These are phyloP conservation scores for Aspergillus sojae DNA, from an alignment of 2,329 filamentous ascomycete genomes.

Conservation along the genomic window DNA sequence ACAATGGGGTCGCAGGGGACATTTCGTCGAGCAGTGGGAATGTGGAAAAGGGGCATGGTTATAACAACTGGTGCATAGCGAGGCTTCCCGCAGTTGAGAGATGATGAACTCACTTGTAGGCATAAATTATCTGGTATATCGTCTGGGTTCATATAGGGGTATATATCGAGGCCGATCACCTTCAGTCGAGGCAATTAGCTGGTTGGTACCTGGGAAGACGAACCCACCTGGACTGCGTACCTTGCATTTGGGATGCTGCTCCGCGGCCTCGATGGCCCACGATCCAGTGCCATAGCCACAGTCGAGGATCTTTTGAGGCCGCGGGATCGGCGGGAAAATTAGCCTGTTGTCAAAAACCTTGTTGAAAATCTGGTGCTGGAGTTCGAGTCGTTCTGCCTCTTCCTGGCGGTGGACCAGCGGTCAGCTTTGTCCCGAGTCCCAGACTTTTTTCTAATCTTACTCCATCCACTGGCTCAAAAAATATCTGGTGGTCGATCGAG, in stretches of 20 bases:
- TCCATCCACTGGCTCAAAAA: constrained; percentile 72
- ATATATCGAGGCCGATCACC: constrained; percentile 73
- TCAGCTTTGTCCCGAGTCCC: constrained; percentile 16
- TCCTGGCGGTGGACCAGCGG: constrained; percentile 51
- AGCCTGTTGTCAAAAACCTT: constrained; percentile 67
- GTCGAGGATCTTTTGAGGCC: constrained; percentile 65
- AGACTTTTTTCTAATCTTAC: constrained; percentile 44
- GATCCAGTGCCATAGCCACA: constrained; percentile 72
- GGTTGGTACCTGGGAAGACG: constrained; percentile 7
- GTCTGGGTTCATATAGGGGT: constrained; percentile 69
- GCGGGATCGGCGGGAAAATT: constrained; percentile 68
- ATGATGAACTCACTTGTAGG: constrained; percentile 56
- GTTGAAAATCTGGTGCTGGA: constrained; percentile 65
- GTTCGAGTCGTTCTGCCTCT: constrained; percentile 66
- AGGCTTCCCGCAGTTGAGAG: background rate
- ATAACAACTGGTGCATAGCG: background rate
- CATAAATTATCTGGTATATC: constrained; percentile 67
- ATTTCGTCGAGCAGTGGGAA: background rate
- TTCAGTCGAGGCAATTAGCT: constrained; percentile 38
- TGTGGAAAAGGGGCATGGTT: background rate
- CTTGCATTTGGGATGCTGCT: constrained; percentile 65
- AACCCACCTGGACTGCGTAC: constrained; percentile 46
- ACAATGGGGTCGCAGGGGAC: background rate
- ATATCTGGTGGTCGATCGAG: constrained; percentile 65
- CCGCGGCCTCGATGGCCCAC: constrained; percentile 71